Evolutionary conservation across 805 yeast genomes (phyloP).

Genomic region (Crinitomyces ghanaensis): DNA sequence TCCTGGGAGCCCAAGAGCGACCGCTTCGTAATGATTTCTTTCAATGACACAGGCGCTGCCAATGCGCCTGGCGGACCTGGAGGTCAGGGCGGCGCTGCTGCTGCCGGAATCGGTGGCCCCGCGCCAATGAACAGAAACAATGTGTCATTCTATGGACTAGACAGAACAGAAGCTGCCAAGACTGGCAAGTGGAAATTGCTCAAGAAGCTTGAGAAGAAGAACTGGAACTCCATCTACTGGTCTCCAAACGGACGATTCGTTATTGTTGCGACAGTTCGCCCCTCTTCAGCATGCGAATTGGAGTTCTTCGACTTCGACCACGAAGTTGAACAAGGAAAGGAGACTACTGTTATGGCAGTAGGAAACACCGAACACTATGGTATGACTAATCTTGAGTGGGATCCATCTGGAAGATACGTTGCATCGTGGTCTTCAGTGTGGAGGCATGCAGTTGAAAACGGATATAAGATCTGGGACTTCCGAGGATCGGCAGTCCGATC

Average conservation of each 20-base stretch:
- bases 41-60: constrained; percentile 35
- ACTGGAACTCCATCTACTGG: constrained; percentile 68
- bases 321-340: constrained; percentile 47
- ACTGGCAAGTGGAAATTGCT: constrained; percentile 48
- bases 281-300: constrained; percentile 44
- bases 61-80: constrained; percentile 39
- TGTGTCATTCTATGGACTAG: constrained; percentile 75
- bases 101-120: constrained; percentile 17
- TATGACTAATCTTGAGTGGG: constrained; percentile 82
- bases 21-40: constrained; percentile 70
- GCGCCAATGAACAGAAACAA: constrained; percentile 38
- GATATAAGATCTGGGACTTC: constrained; percentile 77
- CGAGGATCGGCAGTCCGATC: constrained; percentile 69
- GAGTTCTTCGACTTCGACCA: constrained; percentile 81
- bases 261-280: constrained; percentile 35
- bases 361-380: constrained; percentile 59
- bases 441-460: constrained; percentile 79
- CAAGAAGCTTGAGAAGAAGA: constrained; percentile 47
- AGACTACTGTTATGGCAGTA: constrained; percentile 49
- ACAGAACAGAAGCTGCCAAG: constrained; percentile 42
- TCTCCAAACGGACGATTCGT: constrained; percentile 90
- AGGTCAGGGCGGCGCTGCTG: constrained; percentile 14
- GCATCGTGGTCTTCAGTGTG: constrained; percentile 81
- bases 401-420: constrained; percentile 86
- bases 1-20: constrained; percentile 95